phyloP scores from a whole-genome alignment of 2,329 filamentous ascomycete genomes.

The Botryotinia narcissicola region DNA sequence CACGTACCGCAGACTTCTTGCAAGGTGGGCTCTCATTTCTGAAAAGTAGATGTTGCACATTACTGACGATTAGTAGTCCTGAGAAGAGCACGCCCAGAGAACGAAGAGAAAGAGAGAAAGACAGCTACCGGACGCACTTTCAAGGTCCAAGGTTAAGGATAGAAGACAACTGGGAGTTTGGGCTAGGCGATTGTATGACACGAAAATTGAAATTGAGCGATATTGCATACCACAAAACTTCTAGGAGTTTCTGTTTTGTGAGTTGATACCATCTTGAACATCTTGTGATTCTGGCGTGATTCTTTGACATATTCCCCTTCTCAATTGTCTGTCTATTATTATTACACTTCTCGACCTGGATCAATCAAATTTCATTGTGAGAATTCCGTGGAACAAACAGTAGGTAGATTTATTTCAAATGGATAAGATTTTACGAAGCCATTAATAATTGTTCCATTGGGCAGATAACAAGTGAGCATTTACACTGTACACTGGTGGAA shows the following conservation, averaged over 20 bases:
- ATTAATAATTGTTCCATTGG: neutral
- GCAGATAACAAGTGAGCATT: neutral
- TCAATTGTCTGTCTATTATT: neutral
- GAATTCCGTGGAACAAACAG: neutral
- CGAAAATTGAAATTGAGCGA: conserved; percentile 18
- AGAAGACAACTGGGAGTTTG: conserved; percentile 22
- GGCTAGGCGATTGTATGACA: conserved; percentile 12
- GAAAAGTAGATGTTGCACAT: neutral
- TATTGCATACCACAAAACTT: conserved; percentile 8
- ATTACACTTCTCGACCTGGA: neutral
- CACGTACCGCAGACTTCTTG: conserved; percentile 95
- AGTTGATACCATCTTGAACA: conserved; percentile 1
- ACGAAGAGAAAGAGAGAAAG: conserved; percentile 96
- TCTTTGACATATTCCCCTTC: neutral
- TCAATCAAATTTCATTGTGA: neutral
- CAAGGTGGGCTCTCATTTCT: conserved; percentile 64
- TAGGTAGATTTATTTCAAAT: neutral
- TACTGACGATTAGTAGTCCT: conserved; percentile 64
- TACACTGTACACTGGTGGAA: neutral
- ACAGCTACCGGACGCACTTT: conserved; percentile 96
- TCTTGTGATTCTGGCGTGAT: neutral
- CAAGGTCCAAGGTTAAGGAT: conserved; percentile 43
- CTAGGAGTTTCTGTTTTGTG: neutral
- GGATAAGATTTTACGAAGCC: neutral
- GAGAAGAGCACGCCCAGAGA: conserved; percentile 89